Evolutionary conservation across 2,329 filamentous ascomycete species (phyloP).

Genomic region (Pseudogymnoascus sp.): DNA sequence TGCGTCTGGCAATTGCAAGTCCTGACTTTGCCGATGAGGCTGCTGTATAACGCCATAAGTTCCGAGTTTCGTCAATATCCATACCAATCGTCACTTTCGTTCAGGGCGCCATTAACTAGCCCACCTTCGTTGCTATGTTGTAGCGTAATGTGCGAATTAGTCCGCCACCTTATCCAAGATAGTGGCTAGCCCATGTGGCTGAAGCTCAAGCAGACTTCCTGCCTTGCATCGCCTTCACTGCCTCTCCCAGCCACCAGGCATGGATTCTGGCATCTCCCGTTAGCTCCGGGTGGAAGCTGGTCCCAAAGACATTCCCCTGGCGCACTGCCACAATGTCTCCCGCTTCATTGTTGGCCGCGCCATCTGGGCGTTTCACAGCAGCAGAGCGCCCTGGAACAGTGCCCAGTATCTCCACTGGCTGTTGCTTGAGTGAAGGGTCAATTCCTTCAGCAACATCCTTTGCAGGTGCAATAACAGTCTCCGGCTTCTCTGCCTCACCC

Average conservation of each 20-base stretch:
- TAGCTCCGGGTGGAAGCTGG: constrained; percentile 91
- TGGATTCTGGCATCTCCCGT: constrained; percentile 85
- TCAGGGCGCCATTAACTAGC: neutral
- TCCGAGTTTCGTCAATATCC: neutral
- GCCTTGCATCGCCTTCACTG: constrained; percentile 36
- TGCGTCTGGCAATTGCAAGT: neutral
- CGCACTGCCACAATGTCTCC: constrained; percentile 81
- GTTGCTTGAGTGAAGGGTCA: constrained; percentile 18
- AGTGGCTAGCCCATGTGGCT: neutral
- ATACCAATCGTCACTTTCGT: neutral
- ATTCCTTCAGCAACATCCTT: constrained; percentile 18
- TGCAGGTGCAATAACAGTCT: constrained; percentile 27
- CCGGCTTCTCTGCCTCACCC: constrained; percentile 38
- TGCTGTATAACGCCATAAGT: constrained; percentile 1
- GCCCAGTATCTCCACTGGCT: constrained; percentile 44
- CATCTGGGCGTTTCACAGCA: constrained; percentile 35
- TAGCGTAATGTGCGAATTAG: neutral
- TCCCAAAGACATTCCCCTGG: constrained; percentile 88
- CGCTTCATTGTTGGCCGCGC: constrained; percentile 34
- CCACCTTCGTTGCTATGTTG: neutral
- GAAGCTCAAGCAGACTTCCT: neutral
- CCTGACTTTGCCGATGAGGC: neutral
- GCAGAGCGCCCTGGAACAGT: constrained; percentile 39
- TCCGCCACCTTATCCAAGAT: too few relatives aligned
- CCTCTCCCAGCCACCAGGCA: constrained; percentile 82